Evolutionary conservation across 2,329 filamentous ascomycete genomes (phyloP).

Genomic region (Coniochaeta sp.): DNA sequence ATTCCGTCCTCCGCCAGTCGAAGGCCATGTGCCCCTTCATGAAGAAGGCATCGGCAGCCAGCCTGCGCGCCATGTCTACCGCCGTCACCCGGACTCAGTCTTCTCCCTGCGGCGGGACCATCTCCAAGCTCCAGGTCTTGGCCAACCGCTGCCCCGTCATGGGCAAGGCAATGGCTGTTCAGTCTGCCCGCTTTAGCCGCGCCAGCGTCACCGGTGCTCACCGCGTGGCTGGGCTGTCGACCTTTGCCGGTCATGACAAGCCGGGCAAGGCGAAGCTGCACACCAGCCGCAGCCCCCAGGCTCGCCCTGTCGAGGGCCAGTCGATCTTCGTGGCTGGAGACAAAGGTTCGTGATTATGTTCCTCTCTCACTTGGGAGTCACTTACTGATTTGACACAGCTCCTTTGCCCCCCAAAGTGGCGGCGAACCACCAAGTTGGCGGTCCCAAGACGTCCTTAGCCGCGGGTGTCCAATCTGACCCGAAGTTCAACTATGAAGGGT

Average conservation of each 20-base stretch:
- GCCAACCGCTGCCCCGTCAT: constrained; percentile 96
- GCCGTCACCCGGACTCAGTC: constrained; percentile 45
- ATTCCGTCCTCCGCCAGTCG: constrained; percentile 89
- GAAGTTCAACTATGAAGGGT: constrained; percentile 85
- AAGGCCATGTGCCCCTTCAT: constrained; percentile 97
- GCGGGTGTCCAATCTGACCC: not conserved
- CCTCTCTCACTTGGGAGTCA: not conserved
- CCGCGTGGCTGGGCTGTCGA: constrained; percentile 40
- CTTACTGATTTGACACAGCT: constrained; percentile 16
- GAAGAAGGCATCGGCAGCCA: constrained; percentile 86
- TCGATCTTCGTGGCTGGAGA: constrained; percentile 39
- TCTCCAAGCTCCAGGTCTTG: constrained; percentile 93
- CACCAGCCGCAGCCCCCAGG: constrained; percentile 70
- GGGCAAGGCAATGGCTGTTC: constrained; percentile 92
- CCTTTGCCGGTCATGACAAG: constrained; percentile 42
- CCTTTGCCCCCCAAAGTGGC: constrained; percentile 3
- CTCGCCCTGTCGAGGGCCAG: constrained; percentile 62
- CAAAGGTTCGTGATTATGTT: constrained; percentile 33
- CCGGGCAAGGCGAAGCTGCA: constrained; percentile 69
- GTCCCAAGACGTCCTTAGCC: not conserved
- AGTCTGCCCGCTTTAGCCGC: constrained; percentile 53
- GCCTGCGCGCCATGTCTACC: constrained; percentile 81
- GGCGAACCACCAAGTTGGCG: constrained; percentile 5
- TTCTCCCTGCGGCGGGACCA: constrained; percentile 79
- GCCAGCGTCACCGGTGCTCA: constrained; percentile 30